Evolutionary conservation across 2,329 filamentous ascomycete genomes (phyloP), one percentile per base, ranked within the genome.

Genomic region (Colletotrichum australisinense): DNA sequence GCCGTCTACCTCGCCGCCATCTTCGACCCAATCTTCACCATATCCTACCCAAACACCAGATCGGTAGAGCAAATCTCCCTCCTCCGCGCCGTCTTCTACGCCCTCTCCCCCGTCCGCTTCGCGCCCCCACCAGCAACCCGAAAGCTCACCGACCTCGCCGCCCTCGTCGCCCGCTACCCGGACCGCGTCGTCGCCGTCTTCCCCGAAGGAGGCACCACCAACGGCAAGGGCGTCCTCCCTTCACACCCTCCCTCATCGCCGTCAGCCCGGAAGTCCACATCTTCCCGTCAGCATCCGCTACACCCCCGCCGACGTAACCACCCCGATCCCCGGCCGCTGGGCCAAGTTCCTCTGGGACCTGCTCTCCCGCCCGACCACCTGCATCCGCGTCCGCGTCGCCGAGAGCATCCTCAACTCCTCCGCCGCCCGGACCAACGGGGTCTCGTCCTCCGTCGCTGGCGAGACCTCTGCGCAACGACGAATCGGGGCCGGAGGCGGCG

Each of bases 11-110:
- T 99, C 28, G 95, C 97, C 73, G 95, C 95, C 75, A 95, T 98
- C 79, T 99, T 98, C 86, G 95, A 98, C 81, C 97, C 97, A 3
- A 89, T 99, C 81, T 98, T 99, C 84, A 97, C 95, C 12, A 87
- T 94, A 58, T 94, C 93, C 0, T 98, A 95, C 82, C 95, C 95
- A 0, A 86, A 88, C 73, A 93, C 91, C 3, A 89, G 91, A 59
- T 90, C 92, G 72, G 93, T 99, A 30, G 91, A 93, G 77, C 93
- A 88, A 58, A 90, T 98, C 59, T 93, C 93, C 4, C 90, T 98
- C 5, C 86, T 95, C 56, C 86, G 91, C 77, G 95, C 95, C 62
- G 91, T 97, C 62, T 79, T 92, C 24, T 91, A 92, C 74, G 93
- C 95, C 3, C 92, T 98, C 64, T 87, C 90, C 4, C 85, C 87